Conservation (phyloP, 169 alveolate genomes). For the Toxoplasma gondii region DNA sequence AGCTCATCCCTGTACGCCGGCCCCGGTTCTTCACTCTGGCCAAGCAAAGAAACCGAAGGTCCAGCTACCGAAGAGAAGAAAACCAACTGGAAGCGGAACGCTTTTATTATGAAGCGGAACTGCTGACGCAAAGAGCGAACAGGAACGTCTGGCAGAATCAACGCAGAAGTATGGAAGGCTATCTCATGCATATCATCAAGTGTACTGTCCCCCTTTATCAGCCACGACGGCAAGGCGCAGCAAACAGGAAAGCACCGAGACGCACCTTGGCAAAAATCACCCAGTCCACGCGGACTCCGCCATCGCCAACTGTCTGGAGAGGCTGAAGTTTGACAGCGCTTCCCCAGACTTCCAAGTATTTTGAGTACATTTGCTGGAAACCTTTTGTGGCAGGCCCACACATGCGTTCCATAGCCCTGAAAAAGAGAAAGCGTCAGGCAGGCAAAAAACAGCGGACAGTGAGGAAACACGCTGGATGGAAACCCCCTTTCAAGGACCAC, state of each 20-base stretch:
- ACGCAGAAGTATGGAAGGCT: too few species aligned
- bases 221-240: too few species aligned
- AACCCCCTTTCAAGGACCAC: not conserved
- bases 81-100: too few species aligned
- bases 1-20: too few species aligned
- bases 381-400: conserved; percentile 39
- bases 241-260: not conserved
- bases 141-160: not conserved
- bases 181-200: too few species aligned
- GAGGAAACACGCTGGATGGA: not conserved
- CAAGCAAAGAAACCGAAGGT: too few species aligned
- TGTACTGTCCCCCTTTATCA: too few species aligned
- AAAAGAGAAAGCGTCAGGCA: not conserved
- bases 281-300: conserved; percentile 65
- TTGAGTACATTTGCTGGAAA: conserved; percentile 48
- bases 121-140: not conserved
- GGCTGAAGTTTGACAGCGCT: conserved; percentile 68
- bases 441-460: not conserved
- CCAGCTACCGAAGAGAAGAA: too few species aligned
- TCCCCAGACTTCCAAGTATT: conserved; percentile 29
- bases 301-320: conserved; percentile 53
- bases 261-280: conserved; percentile 68
- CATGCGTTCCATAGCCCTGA: conserved; percentile 57
- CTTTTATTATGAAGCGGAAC: too few species aligned
- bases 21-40: too few species aligned